phyloP scores from a whole-genome alignment of 2,329 filamentous ascomycete genomes.

The Cladophialophora chaetospira region DNA sequence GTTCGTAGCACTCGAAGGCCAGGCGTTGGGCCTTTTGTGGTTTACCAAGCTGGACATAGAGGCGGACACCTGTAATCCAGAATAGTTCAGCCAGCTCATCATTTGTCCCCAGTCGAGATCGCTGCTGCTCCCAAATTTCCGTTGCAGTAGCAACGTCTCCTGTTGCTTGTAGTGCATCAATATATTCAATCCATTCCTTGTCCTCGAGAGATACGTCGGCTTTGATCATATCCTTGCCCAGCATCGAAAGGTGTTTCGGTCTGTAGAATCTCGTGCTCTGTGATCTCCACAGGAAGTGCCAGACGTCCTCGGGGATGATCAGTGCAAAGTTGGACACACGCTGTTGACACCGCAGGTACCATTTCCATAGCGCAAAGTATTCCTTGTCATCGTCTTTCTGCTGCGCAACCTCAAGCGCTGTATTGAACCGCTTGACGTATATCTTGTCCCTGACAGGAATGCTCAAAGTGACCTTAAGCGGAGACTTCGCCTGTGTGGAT shows the following conservation, averaged over 20 bases:
- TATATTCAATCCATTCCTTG: slow-evolving; percentile 64
- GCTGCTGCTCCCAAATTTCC: slow-evolving; percentile 61
- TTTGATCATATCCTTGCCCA: slow-evolving; percentile 67
- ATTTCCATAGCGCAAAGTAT: slow-evolving; percentile 48
- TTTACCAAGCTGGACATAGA: slow-evolving; percentile 52
- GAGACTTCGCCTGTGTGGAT: slow-evolving; percentile 4
- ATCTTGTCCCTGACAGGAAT: slow-evolving; percentile 41
- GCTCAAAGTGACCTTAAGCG: slow-evolving; percentile 38
- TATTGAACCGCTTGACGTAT: slow-evolving; percentile 46
- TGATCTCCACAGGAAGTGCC: slow-evolving; percentile 68
- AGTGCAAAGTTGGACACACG: slow-evolving; percentile 51
- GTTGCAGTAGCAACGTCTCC: slow-evolving; percentile 63
- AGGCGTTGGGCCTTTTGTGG: slow-evolving; percentile 53
- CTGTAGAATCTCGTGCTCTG: slow-evolving; percentile 52
- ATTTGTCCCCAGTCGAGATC: slow-evolving; percentile 15
- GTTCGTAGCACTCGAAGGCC: slow-evolving; percentile 45
- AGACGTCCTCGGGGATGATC: slow-evolving; percentile 61
- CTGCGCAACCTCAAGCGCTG: slow-evolving; percentile 40
- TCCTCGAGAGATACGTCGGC: slow-evolving; percentile 58
- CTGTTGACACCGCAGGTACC: slow-evolving; percentile 54
- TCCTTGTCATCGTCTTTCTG: slow-evolving; percentile 37
- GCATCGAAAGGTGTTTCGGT: slow-evolving; percentile 61
- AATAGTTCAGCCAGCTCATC: slow-evolving; percentile 37
- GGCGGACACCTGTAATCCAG: slow-evolving; percentile 53
- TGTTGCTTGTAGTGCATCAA: slow-evolving; percentile 67